phyloP scores from a whole-genome alignment of 176 grass and related monocot genomes.

The Elymus sibiricus region DNA sequence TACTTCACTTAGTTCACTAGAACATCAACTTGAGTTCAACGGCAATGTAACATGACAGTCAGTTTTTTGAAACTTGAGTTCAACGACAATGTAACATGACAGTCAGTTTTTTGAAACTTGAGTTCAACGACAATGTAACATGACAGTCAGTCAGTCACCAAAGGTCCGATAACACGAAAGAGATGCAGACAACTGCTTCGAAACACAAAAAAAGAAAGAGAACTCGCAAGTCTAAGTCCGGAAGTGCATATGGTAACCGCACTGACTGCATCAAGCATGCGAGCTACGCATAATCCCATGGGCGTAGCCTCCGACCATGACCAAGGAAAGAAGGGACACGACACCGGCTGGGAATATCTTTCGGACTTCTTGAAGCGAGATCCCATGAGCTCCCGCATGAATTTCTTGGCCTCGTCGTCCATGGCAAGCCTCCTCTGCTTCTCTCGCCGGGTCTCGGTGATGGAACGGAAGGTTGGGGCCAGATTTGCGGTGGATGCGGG shows the following conservation, averaged over 20 bases:
- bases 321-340: conserved; percentile 65
- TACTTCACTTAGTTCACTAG: not conserved
- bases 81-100: too few species aligned
- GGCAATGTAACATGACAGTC: not conserved
- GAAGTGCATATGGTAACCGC: not conserved
- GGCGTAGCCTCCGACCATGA: conserved; percentile 76
- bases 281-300: conserved; percentile 72
- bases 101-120: too few species aligned
- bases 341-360: conserved; percentile 83
- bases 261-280: conserved; percentile 19
- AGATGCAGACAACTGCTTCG: not conserved
- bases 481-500: too few species aligned
- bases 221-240: not conserved
- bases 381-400: conserved; percentile 40
- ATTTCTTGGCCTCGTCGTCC: too few species aligned
- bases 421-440: too few species aligned
- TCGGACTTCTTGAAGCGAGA: conserved; percentile 79
- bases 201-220: not conserved
- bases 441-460: too few species aligned
- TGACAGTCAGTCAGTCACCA: not conserved
- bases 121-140: too few species aligned
- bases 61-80: too few species aligned
- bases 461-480: too few species aligned
- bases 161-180: not conserved
- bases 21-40: not conserved